A percentile compares a stretch with the other conserved stretches of the same genome.
These are phyloP conservation scores for Diphasiastrum complanatum DNA, from an alignment of 83 land plant species.

Conservation along the genomic window DNA sequence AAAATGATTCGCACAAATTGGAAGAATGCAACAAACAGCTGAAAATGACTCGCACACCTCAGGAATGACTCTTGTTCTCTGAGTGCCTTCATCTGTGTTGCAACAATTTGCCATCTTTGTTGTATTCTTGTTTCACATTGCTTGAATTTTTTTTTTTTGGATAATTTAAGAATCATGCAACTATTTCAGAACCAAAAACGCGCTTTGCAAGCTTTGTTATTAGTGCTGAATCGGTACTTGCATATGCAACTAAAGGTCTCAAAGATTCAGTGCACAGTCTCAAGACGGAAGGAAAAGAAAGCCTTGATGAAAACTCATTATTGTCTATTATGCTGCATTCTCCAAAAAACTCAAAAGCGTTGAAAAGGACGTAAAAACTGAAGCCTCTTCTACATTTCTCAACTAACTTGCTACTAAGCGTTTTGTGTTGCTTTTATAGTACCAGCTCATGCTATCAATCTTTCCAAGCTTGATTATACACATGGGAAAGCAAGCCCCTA, in stretches of 20 bases:
- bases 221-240: conserved; percentile 45
- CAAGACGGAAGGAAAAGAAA: conserved; percentile 66
- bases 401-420: too few species aligned
- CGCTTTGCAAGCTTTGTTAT: conserved; percentile 43
- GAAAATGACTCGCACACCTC: too few species aligned
- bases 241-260: conserved; percentile 55
- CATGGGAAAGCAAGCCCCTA: too few species aligned
- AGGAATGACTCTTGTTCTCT: too few species aligned
- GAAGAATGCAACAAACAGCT: too few species aligned
- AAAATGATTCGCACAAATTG: too few species aligned
- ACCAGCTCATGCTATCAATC: too few species aligned
- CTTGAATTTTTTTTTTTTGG: not conserved
- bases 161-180: not conserved
- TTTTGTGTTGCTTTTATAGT: too few species aligned
- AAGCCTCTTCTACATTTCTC: too few species aligned
- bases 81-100: conserved; percentile 15
- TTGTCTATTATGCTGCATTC: conserved; percentile 82
- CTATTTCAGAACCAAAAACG: conserved; percentile 29
- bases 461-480: too few species aligned
- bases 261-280: conserved; percentile 72
- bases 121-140: not conserved
- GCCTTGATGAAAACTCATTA: conserved; percentile 82
- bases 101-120: conserved; percentile 8
- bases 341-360: conserved; percentile 11
- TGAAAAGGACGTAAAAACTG: too few species aligned